Evolutionary conservation across 148 eudicot genomes (phyloP).

Genomic region (Silene uniflora): DNA sequence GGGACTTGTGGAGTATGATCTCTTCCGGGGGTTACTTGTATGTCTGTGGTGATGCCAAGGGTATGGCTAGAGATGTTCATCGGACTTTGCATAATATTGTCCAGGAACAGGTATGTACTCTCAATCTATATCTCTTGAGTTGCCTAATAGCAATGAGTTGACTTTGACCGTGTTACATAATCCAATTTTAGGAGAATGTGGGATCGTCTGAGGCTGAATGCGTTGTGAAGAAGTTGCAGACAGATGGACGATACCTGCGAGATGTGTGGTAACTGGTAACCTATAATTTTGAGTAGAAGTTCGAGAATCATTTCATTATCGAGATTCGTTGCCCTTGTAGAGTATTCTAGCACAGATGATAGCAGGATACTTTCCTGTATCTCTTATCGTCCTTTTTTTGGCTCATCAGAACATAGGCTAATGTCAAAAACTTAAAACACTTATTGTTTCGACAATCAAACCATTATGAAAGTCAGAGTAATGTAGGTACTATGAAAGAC

Average conservation of each 20-base stretch:
- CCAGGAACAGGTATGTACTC: conserved; percentile 79
- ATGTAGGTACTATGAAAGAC: conserved; percentile 5
- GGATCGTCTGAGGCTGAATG: conserved; percentile 61
- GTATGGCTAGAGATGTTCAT: conserved; percentile 90
- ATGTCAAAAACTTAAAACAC: conserved; percentile 4
- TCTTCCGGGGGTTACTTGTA: conserved; percentile 69
- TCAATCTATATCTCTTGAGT: conserved; percentile 13
- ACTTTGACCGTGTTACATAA: background rate
- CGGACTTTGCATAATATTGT: conserved; percentile 75
- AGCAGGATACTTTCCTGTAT: conserved; percentile 15
- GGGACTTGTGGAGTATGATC: conserved; percentile 59
- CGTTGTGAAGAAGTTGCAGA: conserved; percentile 69
- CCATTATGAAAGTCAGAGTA: conserved; percentile 7
- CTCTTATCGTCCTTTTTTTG: conserved; percentile 17
- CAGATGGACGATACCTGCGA: conserved; percentile 76
- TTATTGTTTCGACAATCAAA: conserved; percentile 24
- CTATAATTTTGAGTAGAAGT: conserved; percentile 10
- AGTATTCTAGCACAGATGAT: conserved; percentile 1
- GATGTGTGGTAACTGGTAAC: conserved; percentile 60
- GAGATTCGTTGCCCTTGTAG: background rate
- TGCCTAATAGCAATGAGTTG: background rate
- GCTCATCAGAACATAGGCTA: background rate
- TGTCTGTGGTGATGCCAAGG: conserved; percentile 95
- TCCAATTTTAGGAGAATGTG: conserved; percentile 51
- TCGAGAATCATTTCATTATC: background rate